Evolutionary conservation across 1,284 basidiomycete species (phyloP).

Genomic region (Malassezia sympodialis): DNA sequence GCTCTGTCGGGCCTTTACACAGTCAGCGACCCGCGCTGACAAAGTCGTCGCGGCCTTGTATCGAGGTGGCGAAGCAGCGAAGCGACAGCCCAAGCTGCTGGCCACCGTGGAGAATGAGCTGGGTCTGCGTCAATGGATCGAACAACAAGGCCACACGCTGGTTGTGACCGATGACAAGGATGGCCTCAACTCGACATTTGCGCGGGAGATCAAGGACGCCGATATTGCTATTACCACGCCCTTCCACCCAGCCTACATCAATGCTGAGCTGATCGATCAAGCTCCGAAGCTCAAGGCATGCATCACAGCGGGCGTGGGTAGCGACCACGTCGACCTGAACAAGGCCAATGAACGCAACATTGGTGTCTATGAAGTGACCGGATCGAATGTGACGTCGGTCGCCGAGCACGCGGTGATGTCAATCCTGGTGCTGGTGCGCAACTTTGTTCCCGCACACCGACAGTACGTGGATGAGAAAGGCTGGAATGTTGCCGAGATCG

Average conservation of each 20-base stretch:
- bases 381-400: conserved; percentile 64
- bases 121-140: conserved; percentile 46
- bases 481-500: conserved; percentile 46
- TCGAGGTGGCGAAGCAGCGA: conserved; percentile 62
- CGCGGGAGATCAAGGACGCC: conserved; percentile 69
- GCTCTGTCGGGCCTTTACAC: background rate
- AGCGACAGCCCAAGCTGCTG: conserved; percentile 70
- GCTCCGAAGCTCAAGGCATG: conserved; percentile 85
- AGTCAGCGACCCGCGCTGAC: background rate
- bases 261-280: conserved; percentile 64
- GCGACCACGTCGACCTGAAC: conserved; percentile 75
- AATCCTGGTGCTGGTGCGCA: conserved; percentile 74
- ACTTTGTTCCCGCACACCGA: conserved; percentile 66
- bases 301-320: conserved; percentile 87
- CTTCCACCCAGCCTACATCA: conserved; percentile 72
- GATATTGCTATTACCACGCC: conserved; percentile 65
- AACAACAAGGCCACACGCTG: conserved; percentile 64
- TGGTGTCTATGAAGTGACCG: conserved; percentile 65
- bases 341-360: conserved; percentile 72
- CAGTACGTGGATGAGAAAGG: conserved; percentile 22
- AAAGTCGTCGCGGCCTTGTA: conserved; percentile 70
- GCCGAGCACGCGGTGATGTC: conserved; percentile 79
- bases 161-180: conserved; percentile 66
- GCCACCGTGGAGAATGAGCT: conserved; percentile 75
- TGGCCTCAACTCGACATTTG: conserved; percentile 71